These are phyloP conservation scores for Tilletia walkeri DNA, from an alignment of 1,284 basidiomycete species.

Conservation along the genomic window DNA sequence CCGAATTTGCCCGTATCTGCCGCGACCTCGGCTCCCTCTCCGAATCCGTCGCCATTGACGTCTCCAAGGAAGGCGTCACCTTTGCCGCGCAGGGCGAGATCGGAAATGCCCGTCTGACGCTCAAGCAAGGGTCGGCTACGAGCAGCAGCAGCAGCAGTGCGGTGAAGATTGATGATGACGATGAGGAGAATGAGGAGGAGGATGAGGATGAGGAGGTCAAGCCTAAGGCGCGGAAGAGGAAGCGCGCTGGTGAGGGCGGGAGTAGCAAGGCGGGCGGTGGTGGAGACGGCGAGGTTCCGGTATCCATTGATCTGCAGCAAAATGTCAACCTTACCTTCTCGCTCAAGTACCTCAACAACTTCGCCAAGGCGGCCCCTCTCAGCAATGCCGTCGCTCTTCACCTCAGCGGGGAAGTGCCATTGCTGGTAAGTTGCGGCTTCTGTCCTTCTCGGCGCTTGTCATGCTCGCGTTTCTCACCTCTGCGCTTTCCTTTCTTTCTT, in stretches of 20 bases:
- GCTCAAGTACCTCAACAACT: slow-evolving; percentile 95
- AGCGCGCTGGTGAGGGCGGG: slow-evolving; percentile 22
- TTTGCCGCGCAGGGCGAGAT: slow-evolving; percentile 92
- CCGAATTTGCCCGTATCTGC: slow-evolving; percentile 88
- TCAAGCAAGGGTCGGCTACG: slow-evolving; percentile 68
- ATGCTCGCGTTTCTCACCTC: slow-evolving; percentile 37
- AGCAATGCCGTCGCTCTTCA: slow-evolving; percentile 65
- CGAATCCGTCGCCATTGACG: slow-evolving; percentile 92
- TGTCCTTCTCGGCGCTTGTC: slow-evolving; percentile 31
- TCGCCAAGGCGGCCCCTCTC: slow-evolving; percentile 84
- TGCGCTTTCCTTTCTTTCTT: slow-evolving; percentile 29
- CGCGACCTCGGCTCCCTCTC: slow-evolving; percentile 88
- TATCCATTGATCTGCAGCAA: slow-evolving; percentile 59
- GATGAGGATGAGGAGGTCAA: slow-evolving; percentile 51
- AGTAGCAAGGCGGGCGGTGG: slow-evolving; percentile 28
- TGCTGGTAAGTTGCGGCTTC: slow-evolving; percentile 27
- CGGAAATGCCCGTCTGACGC: slow-evolving; percentile 81
- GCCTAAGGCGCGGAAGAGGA: slow-evolving; percentile 45
- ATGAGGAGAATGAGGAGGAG: slow-evolving; percentile 50
- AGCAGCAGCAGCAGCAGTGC: slow-evolving; percentile 50
- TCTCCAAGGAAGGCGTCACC: slow-evolving; percentile 92
- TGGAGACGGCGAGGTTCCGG: slow-evolving; percentile 55
- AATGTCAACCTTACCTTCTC: slow-evolving; percentile 92
- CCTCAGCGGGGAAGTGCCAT: slow-evolving; percentile 48
- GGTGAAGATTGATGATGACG: slow-evolving; percentile 26